Conservation (phyloP, 345 rosid genomes). For the Psidium guajava region DNA sequence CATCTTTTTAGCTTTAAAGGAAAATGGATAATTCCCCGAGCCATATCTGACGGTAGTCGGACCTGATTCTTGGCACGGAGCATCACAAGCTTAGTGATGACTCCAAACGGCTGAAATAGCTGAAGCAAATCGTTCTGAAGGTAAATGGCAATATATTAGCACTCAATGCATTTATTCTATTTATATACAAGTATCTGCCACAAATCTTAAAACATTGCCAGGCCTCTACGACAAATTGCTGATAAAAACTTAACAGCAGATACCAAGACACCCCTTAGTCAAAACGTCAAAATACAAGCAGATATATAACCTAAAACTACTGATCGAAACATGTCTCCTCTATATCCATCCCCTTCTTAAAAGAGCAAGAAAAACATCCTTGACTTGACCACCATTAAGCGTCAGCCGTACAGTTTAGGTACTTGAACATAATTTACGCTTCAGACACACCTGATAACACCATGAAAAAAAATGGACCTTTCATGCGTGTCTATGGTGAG, state of each 20-base stretch:
- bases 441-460: neutral
- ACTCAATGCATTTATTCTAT: neutral
- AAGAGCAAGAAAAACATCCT: neutral
- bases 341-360: neutral
- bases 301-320: neutral
- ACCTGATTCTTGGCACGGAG: conserved; percentile 99
- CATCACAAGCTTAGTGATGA: conserved; percentile 95
- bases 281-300: neutral
- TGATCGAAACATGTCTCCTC: neutral
- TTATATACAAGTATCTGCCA: neutral
- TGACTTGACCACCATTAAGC: neutral
- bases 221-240: neutral
- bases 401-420: neutral
- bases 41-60: neutral
- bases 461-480: neutral
- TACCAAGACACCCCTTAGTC: neutral
- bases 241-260: neutral
- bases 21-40: neutral
- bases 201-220: neutral
- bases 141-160: neutral
- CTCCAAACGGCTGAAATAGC: conserved; percentile 98
- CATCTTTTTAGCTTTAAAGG: neutral
- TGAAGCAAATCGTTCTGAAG: conserved; percentile 89
- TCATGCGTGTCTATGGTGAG: neutral
- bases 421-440: neutral